A percentile compares a stretch with the other conserved stretches of the same genome.
phyloP scores from a whole-genome alignment of 768 basidiomycete genomes.

The Chalciporus pseudorubinellus region DNA sequence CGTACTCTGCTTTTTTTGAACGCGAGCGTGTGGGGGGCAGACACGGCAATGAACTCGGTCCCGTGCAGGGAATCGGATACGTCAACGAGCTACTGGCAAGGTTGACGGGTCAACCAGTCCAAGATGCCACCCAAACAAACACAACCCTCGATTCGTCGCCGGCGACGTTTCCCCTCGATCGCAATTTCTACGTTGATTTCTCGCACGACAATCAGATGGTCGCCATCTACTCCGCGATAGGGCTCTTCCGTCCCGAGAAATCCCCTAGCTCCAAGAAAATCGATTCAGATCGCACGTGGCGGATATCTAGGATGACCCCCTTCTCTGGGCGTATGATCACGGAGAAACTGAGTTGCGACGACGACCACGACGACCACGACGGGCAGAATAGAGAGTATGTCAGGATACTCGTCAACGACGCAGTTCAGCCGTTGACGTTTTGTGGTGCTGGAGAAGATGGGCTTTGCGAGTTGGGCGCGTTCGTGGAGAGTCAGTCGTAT shows the following conservation, averaged over 20 bases:
- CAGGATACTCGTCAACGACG: constrained; percentile 78
- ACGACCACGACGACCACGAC: not conserved
- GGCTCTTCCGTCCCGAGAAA: constrained; percentile 42
- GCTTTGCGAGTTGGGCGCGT: constrained; percentile 61
- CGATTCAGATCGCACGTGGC: constrained; percentile 44
- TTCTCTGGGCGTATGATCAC: constrained; percentile 74
- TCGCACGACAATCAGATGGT: constrained; percentile 85
- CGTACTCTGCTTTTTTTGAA: not conserved
- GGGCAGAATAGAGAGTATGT: constrained; percentile 46
- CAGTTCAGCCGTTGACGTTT: constrained; percentile 58
- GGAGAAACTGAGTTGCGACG: constrained; percentile 58
- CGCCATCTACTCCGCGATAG: constrained; percentile 67
- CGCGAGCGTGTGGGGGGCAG: constrained; percentile 35
- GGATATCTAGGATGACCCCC: constrained; percentile 60
- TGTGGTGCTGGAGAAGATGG: constrained; percentile 54
- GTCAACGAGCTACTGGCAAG: constrained; percentile 87
- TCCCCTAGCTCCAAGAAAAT: constrained; percentile 15
- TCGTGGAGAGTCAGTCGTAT: constrained; percentile 71
- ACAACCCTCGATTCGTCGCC: constrained; percentile 63
- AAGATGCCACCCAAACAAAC: constrained; percentile 73
- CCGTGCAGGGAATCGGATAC: constrained; percentile 82
- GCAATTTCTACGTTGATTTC: constrained; percentile 74
- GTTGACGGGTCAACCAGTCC: constrained; percentile 59
- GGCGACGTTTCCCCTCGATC: constrained; percentile 67
- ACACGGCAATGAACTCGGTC: constrained; percentile 67